Evolutionary conservation across 2,329 filamentous ascomycete genomes (phyloP).

Genomic region (Hypoxylon sp.): DNA sequence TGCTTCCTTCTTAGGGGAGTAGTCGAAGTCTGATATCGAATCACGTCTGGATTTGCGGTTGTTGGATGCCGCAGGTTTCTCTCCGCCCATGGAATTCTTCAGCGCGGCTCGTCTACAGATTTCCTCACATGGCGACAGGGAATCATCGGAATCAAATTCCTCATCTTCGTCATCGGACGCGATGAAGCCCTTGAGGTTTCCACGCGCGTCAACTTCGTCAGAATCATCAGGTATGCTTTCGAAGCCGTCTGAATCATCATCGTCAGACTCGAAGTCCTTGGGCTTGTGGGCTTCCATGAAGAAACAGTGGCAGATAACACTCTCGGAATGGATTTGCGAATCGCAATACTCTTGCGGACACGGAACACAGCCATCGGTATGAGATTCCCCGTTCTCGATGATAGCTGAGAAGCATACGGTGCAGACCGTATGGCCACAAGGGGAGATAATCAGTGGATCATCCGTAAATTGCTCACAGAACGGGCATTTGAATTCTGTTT

Average conservation of each 20-base stretch:
- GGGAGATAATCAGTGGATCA: constrained; percentile 50
- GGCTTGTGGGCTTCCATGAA: constrained; percentile 47
- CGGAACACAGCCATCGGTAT: constrained; percentile 16
- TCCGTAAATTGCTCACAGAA: constrained; percentile 45
- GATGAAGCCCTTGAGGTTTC: constrained; percentile 47
- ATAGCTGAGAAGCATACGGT: constrained; percentile 49
- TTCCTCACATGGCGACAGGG: constrained; percentile 27
- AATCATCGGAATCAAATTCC: constrained; percentile 23
- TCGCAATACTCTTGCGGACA: constrained; percentile 40
- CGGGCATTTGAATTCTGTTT: constrained; percentile 47
- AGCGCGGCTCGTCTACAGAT: constrained; percentile 22
- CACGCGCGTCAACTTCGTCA: constrained; percentile 42
- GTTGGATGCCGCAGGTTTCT: neutral
- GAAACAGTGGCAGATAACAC: constrained; percentile 47
- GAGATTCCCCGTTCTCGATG: constrained; percentile 34
- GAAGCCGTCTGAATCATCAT: constrained; percentile 27
- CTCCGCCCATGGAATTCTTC: constrained; percentile 7
- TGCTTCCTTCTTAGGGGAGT: neutral
- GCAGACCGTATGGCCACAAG: constrained; percentile 54
- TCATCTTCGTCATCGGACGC: constrained; percentile 32
- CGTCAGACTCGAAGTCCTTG: constrained; percentile 20
- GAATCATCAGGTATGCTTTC: constrained; percentile 36
- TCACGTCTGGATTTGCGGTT: constrained; percentile 24
- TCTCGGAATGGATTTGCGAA: constrained; percentile 40
- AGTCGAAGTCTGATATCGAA: constrained; percentile 5